Evolutionary conservation across 1,284 basidiomycete species (phyloP).

Genomic region (Cutaneotrichosporon mucoides): DNA sequence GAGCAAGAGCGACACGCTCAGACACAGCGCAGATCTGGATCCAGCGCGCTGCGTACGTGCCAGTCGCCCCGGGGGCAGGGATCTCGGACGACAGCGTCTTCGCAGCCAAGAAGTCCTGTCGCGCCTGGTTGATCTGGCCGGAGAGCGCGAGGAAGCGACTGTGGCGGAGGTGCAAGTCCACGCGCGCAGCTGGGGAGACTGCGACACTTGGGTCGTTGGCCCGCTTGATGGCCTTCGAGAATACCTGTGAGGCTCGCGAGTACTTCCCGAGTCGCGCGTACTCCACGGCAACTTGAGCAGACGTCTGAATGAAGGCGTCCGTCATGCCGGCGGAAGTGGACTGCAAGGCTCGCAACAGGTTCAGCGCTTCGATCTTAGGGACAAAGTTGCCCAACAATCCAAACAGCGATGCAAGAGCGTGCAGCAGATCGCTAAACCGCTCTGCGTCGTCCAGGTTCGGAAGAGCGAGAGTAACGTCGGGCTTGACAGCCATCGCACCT

Average conservation of each 20-base stretch:
- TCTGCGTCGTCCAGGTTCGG: slow-evolving; percentile 53
- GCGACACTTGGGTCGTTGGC: slow-evolving; percentile 21
- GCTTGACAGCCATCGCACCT: background rate
- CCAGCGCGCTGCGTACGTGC: slow-evolving; percentile 58
- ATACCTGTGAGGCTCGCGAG: slow-evolving; percentile 61
- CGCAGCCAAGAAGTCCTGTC: slow-evolving; percentile 18
- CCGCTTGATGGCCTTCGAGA: slow-evolving; percentile 57
- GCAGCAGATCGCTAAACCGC: slow-evolving; percentile 51
- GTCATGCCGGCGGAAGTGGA: slow-evolving; percentile 53
- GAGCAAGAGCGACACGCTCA: slow-evolving; percentile 67
- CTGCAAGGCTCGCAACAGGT: slow-evolving; percentile 57
- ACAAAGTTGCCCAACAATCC: slow-evolving; percentile 58
- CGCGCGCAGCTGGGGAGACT: slow-evolving; percentile 40
- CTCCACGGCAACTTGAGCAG: slow-evolving; percentile 68
- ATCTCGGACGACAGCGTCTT: slow-evolving; percentile 52
- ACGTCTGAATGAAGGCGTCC: slow-evolving; percentile 60
- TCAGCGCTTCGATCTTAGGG: slow-evolving; percentile 51
- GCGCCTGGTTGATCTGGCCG: slow-evolving; percentile 61
- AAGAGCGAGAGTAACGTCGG: background rate
- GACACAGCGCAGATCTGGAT: slow-evolving; percentile 58
- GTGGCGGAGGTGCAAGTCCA: slow-evolving; percentile 61
- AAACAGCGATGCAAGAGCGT: slow-evolving; percentile 60
- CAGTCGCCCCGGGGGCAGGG: slow-evolving; percentile 5
- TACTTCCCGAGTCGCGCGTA: slow-evolving; percentile 71
- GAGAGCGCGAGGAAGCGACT: slow-evolving; percentile 62